A percentile compares a stretch with the other conserved stretches of the same genome.
These are phyloP conservation scores for Inga leiocalycina DNA, from an alignment of 306 rosid genomes.

Conservation along the genomic window DNA sequence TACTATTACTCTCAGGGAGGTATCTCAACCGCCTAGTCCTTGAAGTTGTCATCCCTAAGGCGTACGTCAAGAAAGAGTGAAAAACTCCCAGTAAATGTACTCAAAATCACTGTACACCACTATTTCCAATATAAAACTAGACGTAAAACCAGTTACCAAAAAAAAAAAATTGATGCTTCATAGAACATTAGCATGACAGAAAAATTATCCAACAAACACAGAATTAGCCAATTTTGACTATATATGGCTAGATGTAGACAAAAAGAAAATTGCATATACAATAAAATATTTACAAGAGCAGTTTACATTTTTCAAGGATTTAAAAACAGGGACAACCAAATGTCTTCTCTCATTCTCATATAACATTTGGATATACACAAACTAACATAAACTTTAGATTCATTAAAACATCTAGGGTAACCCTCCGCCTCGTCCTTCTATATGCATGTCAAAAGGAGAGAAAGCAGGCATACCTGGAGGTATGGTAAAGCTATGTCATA, in stretches of 20 bases:
- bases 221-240: slow-evolving; percentile 11
- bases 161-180: no score
- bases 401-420: slow-evolving; percentile 1
- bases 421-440: slow-evolving; percentile 1
- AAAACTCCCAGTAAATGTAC: no score
- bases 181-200: no score
- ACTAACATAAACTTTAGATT: slow-evolving; percentile 6
- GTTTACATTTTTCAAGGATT: slow-evolving; percentile 10
- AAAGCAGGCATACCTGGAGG: slow-evolving; percentile 65
- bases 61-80: no score
- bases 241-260: not conserved
- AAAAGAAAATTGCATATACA: not conserved
- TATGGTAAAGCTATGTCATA: slow-evolving; percentile 60
- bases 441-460: not conserved
- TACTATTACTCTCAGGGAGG: no score
- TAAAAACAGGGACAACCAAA: not conserved
- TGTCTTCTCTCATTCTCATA: not conserved
- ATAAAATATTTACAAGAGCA: not conserved
- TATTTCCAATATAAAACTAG: no score
- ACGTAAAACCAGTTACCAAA: no score
- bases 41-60: no score
- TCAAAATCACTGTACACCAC: no score
- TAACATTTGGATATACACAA: slow-evolving; percentile 15
- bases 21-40: no score
- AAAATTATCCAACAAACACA: not conserved